Conservation (phyloP, 2,329 filamentous ascomycete species). For the Tolypocladium guangdongense region DNA sequence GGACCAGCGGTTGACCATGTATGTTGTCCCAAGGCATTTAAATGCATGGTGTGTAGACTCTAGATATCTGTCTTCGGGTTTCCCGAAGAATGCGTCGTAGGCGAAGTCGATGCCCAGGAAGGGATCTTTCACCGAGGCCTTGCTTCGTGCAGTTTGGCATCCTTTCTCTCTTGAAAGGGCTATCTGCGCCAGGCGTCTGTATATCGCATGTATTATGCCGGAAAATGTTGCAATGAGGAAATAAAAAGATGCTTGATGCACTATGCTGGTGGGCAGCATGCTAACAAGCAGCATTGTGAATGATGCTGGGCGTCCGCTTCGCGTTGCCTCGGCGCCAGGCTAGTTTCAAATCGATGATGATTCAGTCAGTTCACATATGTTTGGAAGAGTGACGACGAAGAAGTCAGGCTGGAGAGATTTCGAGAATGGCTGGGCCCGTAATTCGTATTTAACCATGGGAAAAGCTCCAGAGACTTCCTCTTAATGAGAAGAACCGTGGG, state of each 20-base stretch:
- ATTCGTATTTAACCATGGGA: not conserved
- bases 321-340: not conserved
- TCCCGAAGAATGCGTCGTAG: conserved; percentile 16
- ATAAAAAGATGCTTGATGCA: not conserved
- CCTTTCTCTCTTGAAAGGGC: conserved; percentile 9
- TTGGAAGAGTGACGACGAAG: not conserved
- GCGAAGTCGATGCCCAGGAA: conserved; percentile 24
- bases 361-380: not conserved
- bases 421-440: not conserved
- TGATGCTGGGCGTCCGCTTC: not conserved
- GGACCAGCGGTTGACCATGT: conserved; percentile 19
- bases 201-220: conserved; percentile 6
- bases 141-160: conserved; percentile 12
- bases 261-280: not conserved
- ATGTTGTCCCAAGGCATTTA: conserved; percentile 19
- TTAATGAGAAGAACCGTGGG: not conserved
- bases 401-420: not conserved
- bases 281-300: not conserved
- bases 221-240: conserved; percentile 9
- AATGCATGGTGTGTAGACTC: conserved; percentile 16
- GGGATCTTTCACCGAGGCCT: conserved; percentile 16
- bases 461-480: not conserved
- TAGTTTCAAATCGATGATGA: not conserved
- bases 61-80: conserved; percentile 15
- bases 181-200: conserved; percentile 7